Evolutionary conservation across 345 rosid species (phyloP).

Genomic region (Sonneratia caseolaris): DNA sequence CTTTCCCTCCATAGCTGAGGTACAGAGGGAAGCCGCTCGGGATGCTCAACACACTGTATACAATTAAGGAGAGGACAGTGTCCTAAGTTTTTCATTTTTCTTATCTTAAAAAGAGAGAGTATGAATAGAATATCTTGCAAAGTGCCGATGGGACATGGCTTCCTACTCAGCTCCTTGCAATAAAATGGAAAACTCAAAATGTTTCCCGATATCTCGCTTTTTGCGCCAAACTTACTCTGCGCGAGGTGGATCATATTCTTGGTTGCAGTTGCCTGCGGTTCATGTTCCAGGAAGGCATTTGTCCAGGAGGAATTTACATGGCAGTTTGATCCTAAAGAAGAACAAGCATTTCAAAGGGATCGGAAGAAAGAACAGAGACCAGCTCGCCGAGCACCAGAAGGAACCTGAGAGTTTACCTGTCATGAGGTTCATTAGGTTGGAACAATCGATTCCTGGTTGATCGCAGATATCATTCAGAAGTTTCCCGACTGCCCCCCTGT

Average conservation of each 20-base stretch:
- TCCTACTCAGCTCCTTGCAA: too few relatives aligned
- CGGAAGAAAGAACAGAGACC: background rate
- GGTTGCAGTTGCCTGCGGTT: constrained; percentile 29
- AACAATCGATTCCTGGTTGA: constrained; percentile 16
- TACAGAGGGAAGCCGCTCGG: constrained; percentile 39
- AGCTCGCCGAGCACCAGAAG: background rate
- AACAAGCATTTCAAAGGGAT: background rate
- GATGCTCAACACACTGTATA: constrained; percentile 30
- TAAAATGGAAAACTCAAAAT: too few relatives aligned
- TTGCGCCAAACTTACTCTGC: constrained; percentile 23
- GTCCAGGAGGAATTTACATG: constrained; percentile 23
- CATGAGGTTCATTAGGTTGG: constrained; percentile 16
- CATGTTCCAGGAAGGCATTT: constrained; percentile 13
- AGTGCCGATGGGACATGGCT: background rate
- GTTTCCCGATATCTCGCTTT: too few relatives aligned
- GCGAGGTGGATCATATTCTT: constrained; percentile 32
- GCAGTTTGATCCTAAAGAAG: constrained; percentile 24
- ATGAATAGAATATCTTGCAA: background rate
- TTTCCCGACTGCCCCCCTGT: constrained; percentile 20
- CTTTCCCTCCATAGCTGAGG: constrained; percentile 39
- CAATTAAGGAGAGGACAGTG: background rate
- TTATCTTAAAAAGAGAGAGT: too few relatives aligned
- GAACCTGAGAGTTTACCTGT: constrained; percentile 15
- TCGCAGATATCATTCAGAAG: constrained; percentile 19
- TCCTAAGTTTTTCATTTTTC: background rate